A percentile compares a stretch with the other conserved stretches of the same genome.
These are phyloP conservation scores for Sclerotinia nivalis DNA, from an alignment of 2,329 filamentous ascomycete species.

Conservation along the genomic window DNA sequence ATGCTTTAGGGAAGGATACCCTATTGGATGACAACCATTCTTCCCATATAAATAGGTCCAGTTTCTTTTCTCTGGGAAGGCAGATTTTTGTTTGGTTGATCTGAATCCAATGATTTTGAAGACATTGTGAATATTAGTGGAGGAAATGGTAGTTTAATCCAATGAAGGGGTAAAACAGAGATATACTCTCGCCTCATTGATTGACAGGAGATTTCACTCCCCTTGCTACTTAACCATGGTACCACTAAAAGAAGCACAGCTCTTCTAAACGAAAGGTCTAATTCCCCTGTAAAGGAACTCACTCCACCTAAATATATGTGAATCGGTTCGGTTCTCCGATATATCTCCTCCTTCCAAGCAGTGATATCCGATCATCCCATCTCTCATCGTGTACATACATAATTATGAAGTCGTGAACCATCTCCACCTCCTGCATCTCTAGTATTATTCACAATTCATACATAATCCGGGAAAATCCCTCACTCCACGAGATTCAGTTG, in stretches of 20 bases:
- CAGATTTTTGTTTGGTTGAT: not conserved
- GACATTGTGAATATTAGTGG: not conserved
- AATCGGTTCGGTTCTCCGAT: constrained; percentile 3
- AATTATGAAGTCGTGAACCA: constrained; percentile 12
- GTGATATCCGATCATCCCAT: constrained; percentile 11
- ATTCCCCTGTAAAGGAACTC: not conserved
- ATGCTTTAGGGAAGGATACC: constrained; percentile 8
- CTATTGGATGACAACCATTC: not conserved
- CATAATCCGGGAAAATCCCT: constrained; percentile 6
- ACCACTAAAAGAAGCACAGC: not conserved
- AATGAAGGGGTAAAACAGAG: constrained; percentile 13
- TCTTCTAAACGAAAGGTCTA: not conserved
- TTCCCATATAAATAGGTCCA: not conserved
- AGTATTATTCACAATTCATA: constrained; percentile 5
- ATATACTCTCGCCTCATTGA: not conserved
- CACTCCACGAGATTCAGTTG: constrained; percentile 1
- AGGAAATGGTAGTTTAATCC: not conserved
- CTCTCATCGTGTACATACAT: constrained; percentile 8
- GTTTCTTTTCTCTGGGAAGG: not conserved
- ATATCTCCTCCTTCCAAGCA: not conserved
- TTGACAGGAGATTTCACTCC: not conserved
- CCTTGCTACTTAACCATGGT: not conserved
- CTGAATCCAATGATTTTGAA: not conserved
- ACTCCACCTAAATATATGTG: not conserved
- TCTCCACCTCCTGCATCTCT: not conserved